A percentile compares a stretch with the other conserved stretches of the same genome.
Conservation (phyloP, 257 asterid species). For the Cinchona pubescens region DNA sequence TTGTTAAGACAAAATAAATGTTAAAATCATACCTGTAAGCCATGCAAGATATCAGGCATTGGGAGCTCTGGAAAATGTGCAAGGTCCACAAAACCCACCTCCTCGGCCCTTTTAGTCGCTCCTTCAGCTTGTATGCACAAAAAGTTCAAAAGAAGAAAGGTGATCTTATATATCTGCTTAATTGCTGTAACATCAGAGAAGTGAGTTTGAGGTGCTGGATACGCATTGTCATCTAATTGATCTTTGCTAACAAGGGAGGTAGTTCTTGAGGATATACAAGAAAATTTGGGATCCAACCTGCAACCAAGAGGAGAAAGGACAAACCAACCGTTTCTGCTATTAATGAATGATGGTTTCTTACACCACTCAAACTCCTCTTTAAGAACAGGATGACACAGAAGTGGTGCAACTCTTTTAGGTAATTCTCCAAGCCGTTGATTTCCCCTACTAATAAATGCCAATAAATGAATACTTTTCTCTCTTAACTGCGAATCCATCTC, state of each 20-base stretch:
- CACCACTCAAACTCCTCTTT: constrained; percentile 82
- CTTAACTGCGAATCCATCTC: constrained; percentile 73
- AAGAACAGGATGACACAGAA: constrained; percentile 56
- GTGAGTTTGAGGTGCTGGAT: constrained; percentile 40
- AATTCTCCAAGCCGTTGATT: constrained; percentile 71
- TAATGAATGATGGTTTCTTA: constrained; percentile 61
- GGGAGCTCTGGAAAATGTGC: constrained; percentile 93
- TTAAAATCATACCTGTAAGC: constrained; percentile 60
- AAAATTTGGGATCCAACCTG: constrained; percentile 44
- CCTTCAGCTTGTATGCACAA: constrained; percentile 76
- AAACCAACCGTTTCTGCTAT: constrained; percentile 90
- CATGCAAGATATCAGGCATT: constrained; percentile 92
- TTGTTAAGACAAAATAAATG: not conserved
- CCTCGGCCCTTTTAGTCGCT: constrained; percentile 81
- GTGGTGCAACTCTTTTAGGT: constrained; percentile 46
- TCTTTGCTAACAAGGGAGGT: constrained; percentile 51
- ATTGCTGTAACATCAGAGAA: constrained; percentile 72
- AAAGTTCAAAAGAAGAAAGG: constrained; percentile 74
- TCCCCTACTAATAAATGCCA: constrained; percentile 84
- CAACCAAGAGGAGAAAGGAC: constrained; percentile 77
- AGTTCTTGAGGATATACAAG: constrained; percentile 40
- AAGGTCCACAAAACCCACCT: constrained; percentile 78
- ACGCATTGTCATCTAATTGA: constrained; percentile 36
- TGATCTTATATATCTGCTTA: constrained; percentile 66
- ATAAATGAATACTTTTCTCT: constrained; percentile 76